These are phyloP conservation scores for Monilinia aucupariae DNA, from an alignment of 2,329 filamentous ascomycete genomes.

Conservation along the genomic window DNA sequence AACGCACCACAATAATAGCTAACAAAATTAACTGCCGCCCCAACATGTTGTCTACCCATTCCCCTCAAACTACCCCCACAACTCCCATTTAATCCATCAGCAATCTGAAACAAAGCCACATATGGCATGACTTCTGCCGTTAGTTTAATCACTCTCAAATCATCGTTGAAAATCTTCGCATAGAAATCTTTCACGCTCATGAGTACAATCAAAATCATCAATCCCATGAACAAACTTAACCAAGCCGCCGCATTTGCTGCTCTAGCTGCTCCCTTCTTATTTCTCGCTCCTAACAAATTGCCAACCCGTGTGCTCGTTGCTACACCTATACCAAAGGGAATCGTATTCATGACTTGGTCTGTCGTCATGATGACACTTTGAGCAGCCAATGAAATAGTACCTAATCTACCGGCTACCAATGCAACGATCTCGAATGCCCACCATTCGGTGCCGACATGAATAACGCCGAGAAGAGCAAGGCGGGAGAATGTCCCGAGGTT, in stretches of 20 bases:
- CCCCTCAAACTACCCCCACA: constrained; percentile 77
- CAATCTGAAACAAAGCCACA: constrained; percentile 85
- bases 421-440: constrained; percentile 93
- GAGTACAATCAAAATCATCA: constrained; percentile 60
- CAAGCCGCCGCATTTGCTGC: constrained; percentile 72
- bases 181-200: constrained; percentile 68
- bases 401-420: constrained; percentile 72
- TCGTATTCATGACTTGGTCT: constrained; percentile 72
- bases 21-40: constrained; percentile 72
- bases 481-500: constrained; percentile 67
- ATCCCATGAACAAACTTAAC: constrained; percentile 64
- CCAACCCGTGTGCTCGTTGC: constrained; percentile 73
- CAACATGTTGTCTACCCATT: constrained; percentile 82
- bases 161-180: constrained; percentile 76
- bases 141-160: constrained; percentile 63
- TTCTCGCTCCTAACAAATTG: constrained; percentile 68
- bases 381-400: constrained; percentile 72
- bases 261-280: constrained; percentile 59
- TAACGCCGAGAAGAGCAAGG: constrained; percentile 67
- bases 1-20: constrained; percentile 81
- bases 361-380: constrained; percentile 88
- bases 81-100: constrained; percentile 78
- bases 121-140: constrained; percentile 77
- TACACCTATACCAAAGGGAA: constrained; percentile 81
- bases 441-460: constrained; percentile 88